Percentiles rank a stretch among this genome's conserved stretches.
Evolutionary conservation across 1,284 basidiomycete genomes (phyloP).

Genomic region (Phylloboletellus chloephorus): DNA sequence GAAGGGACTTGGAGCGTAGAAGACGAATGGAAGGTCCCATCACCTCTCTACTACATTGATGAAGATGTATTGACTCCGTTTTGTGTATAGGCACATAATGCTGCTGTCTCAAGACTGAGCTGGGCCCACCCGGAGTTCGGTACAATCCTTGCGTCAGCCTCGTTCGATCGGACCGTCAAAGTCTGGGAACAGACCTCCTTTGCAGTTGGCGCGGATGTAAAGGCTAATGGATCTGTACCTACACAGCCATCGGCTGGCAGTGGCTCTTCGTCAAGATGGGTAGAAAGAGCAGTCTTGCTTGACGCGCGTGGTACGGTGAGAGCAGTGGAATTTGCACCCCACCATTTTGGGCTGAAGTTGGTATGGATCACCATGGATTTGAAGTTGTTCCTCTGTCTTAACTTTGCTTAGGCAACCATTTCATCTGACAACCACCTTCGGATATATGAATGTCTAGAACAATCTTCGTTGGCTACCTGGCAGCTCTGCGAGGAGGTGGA

Average conservation of each 20-base stretch:
- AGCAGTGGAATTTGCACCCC: conserved; percentile 79
- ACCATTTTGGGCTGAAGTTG: conserved; percentile 80
- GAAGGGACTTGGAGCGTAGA: conserved; percentile 70
- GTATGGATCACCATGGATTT: conserved; percentile 40
- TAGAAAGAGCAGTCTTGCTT: conserved; percentile 67
- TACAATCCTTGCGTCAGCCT: conserved; percentile 75
- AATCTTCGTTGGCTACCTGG: conserved; percentile 76
- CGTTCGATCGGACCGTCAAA: conserved; percentile 85
- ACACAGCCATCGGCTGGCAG: conserved; percentile 21
- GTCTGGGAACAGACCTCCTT: conserved; percentile 75
- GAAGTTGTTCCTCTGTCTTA: not conserved
- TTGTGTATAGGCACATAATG: conserved; percentile 74
- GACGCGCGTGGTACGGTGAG: conserved; percentile 84
- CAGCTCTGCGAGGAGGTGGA: conserved; percentile 76
- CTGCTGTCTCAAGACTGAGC: conserved; percentile 73
- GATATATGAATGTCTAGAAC: conserved; percentile 86
- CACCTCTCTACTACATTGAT: not conserved
- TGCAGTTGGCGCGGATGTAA: conserved; percentile 30
- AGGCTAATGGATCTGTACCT: conserved; percentile 26
- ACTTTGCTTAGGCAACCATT: conserved; percentile 63
- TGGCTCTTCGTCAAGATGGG: conserved; percentile 55
- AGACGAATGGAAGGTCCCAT: conserved; percentile 81
- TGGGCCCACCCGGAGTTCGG: conserved; percentile 92
- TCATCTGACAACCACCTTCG: conserved; percentile 82
- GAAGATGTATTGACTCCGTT: conserved; percentile 1